These are phyloP conservation scores for Lactarius vividus DNA, from an alignment of 768 basidiomycete genomes.

Conservation along the genomic window DNA sequence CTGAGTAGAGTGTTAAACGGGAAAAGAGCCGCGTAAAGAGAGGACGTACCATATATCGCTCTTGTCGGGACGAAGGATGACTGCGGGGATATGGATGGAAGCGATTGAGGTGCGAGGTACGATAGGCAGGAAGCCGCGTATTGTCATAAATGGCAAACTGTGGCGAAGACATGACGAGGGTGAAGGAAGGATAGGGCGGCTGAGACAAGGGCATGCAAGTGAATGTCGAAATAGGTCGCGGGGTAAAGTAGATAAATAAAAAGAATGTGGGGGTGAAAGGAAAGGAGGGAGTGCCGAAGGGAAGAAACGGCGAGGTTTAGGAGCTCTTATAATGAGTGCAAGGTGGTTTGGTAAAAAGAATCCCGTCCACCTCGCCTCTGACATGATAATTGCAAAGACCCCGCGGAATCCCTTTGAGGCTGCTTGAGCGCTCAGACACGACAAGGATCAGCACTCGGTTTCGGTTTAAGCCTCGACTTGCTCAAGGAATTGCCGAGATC, in stretches of 20 bases:
- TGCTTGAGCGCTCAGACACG: slow-evolving; percentile 15
- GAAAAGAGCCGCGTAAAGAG: neutral
- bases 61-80: slow-evolving; percentile 1
- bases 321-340: slow-evolving; percentile 8
- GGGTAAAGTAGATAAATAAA: slow-evolving; percentile 7
- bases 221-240: neutral
- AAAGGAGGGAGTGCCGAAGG: slow-evolving; percentile 2
- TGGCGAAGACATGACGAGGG: slow-evolving; percentile 18
- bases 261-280: slow-evolving; percentile 9
- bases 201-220: slow-evolving; percentile 13
- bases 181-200: slow-evolving; percentile 21
- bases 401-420: slow-evolving; percentile 19
- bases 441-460: slow-evolving; percentile 17
- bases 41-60: slow-evolving; percentile 14
- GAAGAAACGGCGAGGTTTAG: neutral
- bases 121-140: slow-evolving; percentile 15
- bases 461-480: slow-evolving; percentile 8
- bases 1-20: neutral
- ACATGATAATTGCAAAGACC: slow-evolving; percentile 18
- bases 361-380: slow-evolving; percentile 21
- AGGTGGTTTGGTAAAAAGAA: slow-evolving; percentile 9
- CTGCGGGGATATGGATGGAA: slow-evolving; percentile 22
- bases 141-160: slow-evolving; percentile 9
- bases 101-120: slow-evolving; percentile 17
- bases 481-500: slow-evolving; percentile 4